Percentiles rank a stretch among this genome's conserved stretches.
These are phyloP conservation scores for Dissophora ornata DNA, from an alignment of 192 early-diverging fungal species.

Conservation along the genomic window DNA sequence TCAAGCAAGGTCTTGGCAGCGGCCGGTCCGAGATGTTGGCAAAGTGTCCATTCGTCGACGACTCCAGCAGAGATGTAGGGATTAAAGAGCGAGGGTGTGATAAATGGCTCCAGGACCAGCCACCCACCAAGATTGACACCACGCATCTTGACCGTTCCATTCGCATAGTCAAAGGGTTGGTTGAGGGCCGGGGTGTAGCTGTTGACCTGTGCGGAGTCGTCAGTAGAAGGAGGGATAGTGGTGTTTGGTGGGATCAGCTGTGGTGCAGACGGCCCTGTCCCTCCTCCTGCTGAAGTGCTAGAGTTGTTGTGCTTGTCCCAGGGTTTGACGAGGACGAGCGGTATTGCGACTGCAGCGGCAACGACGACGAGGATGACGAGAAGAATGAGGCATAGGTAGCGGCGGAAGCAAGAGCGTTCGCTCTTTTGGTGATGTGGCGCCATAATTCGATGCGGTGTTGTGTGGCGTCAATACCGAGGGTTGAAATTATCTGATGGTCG, in stretches of 20 bases:
- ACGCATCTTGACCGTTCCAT: conserved; percentile 56
- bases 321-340: conserved; percentile 20
- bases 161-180: conserved; percentile 55
- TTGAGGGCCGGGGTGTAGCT: conserved; percentile 55
- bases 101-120: conserved; percentile 73
- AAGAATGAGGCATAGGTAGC: conserved; percentile 20
- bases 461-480: neutral
- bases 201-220: conserved; percentile 49
- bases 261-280: neutral
- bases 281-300: too few relatives aligned
- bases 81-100: conserved; percentile 63
- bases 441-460: neutral
- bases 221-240: conserved; percentile 14
- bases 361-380: conserved; percentile 16
- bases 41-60: conserved; percentile 76
- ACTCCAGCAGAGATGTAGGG: conserved; percentile 45
- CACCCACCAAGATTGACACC: conserved; percentile 81
- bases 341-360: conserved; percentile 20
- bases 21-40: conserved; percentile 63
- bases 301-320: conserved; percentile 34
- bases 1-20: conserved; percentile 61
- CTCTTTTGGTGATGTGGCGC: neutral
- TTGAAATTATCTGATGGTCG: neutral
- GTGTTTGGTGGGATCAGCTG: neutral
- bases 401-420: conserved; percentile 26